Conservation (phyloP, 2,329 filamentous ascomycete genomes). For the Verticillium dahliae region DNA sequence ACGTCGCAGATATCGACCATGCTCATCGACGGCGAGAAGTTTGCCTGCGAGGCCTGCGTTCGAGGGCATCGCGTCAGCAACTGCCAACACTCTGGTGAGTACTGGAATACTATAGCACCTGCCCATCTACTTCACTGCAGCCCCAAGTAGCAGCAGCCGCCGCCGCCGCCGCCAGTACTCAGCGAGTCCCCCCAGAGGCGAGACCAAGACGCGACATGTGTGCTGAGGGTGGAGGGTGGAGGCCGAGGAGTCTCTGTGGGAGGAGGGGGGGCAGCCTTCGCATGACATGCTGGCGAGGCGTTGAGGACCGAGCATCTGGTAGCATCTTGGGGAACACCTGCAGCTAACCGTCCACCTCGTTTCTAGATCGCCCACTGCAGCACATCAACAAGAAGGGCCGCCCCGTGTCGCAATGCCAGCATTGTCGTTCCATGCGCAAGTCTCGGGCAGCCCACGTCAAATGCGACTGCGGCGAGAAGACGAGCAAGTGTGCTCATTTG, state of each 20-base stretch:
- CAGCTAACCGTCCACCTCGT: constrained; percentile 15
- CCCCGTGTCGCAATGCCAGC: constrained; percentile 93
- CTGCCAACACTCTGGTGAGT: constrained; percentile 90
- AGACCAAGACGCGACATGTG: neutral
- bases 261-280: too few species aligned
- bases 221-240: neutral
- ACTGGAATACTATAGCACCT: constrained; percentile 15
- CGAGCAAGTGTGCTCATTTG: constrained; percentile 60
- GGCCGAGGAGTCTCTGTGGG: neutral
- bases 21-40: constrained; percentile 95
- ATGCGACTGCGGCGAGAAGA: constrained; percentile 95
- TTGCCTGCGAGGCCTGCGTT: constrained; percentile 95
- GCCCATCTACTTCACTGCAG: neutral
- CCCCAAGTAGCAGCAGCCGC: too few species aligned
- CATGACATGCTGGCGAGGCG: neutral
- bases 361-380: constrained; percentile 76
- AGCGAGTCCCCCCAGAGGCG: neutral
- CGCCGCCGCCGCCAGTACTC: neutral
- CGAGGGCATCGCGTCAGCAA: constrained; percentile 98
- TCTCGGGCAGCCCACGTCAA: constrained; percentile 90
- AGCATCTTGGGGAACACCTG: constrained; percentile 5
- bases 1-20: constrained; percentile 33
- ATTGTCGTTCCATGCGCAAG: constrained; percentile 95
- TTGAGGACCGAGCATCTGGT: constrained; percentile 7
- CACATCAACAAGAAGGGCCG: constrained; percentile 98